Base-by-base conservation (phyloP, 768 basidiomycete genomes). In the Tylopilus sp. region DNA sequence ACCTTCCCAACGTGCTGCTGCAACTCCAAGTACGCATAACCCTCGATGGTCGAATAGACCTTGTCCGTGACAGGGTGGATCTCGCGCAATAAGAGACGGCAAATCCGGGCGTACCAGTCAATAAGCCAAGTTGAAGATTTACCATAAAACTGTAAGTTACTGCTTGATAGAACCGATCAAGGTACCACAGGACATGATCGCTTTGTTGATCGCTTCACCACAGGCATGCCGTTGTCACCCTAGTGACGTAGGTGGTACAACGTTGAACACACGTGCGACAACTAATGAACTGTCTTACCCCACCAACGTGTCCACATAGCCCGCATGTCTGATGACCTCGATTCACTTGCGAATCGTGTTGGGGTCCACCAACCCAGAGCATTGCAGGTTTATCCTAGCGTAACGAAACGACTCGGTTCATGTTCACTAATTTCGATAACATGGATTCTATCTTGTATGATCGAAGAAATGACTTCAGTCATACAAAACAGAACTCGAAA, bases 131-230 rank as follows among this genome's bases (percentile, higher is more conserved):
- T n/a, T n/a, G n/a, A n/a, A 31, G 8, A 12, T 12, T 11, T 9
- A 31, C 30, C 30, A 31, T 26, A 8, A 26, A 8, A 31, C 11
- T 11, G n/a, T 42, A 7, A 68, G 79, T 40, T 58, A 81, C 79
- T 82, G 80, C n/a, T 74, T 68, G n/a, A 81, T 73, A 11, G 79
- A 79, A 28, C 82, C 83, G 47, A 83, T 71, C 30, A 77, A 70
- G 23, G 85, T 73, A 4, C 83, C 82, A 5, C 79, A 11, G 33
- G 83, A 52, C 20, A 58, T 63, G 31, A 78, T 66, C 2, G 70
- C 71, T 55, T 71, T 77, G 40, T 35, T 57, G 23, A 83, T 74
- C 13, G 69, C 59, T 63, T 47, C 30, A 69, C 59, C 17, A 77
- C 50, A 48, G 74, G 67, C 18, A 64, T 52, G 31, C 67, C 67